phyloP scores from a whole-genome alignment of 1,284 basidiomycete species.

The Pterula multifida region DNA sequence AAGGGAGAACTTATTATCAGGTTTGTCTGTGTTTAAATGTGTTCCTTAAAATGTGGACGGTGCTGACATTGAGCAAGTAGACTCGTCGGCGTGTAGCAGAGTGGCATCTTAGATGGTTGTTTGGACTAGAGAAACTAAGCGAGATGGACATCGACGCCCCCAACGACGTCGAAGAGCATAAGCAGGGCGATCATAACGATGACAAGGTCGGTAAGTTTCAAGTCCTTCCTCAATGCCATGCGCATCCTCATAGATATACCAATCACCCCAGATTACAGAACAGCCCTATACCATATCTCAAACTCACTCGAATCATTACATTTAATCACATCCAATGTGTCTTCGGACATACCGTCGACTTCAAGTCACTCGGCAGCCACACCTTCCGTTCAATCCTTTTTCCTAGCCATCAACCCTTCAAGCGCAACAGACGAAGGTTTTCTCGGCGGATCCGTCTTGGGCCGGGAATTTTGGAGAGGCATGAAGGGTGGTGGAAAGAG shows the following conservation, averaged over 20 bases:
- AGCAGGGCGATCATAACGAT: conserved; percentile 1
- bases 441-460: conserved; percentile 44
- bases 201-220: not conserved
- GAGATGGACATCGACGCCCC: conserved; percentile 13
- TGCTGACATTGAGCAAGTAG: conserved; percentile 19
- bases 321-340: conserved; percentile 27
- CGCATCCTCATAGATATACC: not conserved
- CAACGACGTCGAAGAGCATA: conserved; percentile 6
- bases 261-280: not conserved
- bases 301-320: not conserved
- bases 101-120: conserved; percentile 33
- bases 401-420: conserved; percentile 44
- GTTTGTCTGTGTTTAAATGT: conserved; percentile 21
- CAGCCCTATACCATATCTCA: not conserved
- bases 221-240: not conserved
- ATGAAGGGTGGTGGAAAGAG: conserved; percentile 41
- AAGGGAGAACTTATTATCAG: conserved; percentile 45
- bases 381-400: conserved; percentile 43
- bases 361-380: conserved; percentile 33
- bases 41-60: conserved; percentile 2
- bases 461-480: conserved; percentile 53
- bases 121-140: conserved; percentile 29
- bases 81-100: conserved; percentile 40
- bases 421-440: conserved; percentile 37
- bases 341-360: conserved; percentile 35